These are phyloP conservation scores for Dactylellina drechsleri DNA, from an alignment of 2,329 filamentous ascomycete genomes.

Conservation along the genomic window DNA sequence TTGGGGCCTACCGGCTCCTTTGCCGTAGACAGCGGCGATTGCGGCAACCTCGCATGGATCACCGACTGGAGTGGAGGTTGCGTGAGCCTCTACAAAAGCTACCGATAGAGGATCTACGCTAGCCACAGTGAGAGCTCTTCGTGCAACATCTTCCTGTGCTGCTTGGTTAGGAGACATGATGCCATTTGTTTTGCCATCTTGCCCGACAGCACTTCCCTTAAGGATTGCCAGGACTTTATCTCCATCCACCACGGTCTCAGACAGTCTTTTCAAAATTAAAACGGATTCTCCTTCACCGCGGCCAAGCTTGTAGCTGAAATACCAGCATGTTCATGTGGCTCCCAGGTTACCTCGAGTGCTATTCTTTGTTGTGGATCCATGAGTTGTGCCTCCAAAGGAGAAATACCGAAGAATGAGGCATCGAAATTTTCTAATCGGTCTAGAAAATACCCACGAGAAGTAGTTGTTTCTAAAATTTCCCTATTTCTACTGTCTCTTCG, in stretches of 20 bases:
- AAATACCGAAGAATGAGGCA: slow-evolving; percentile 63
- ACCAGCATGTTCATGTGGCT: slow-evolving; percentile 68
- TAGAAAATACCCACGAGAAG: slow-evolving; percentile 48
- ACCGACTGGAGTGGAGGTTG: slow-evolving; percentile 68
- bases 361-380: slow-evolving; percentile 69
- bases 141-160: slow-evolving; percentile 61
- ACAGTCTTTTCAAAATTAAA: slow-evolving; percentile 55
- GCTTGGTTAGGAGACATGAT: slow-evolving; percentile 61
- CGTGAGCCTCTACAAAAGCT: slow-evolving; percentile 66
- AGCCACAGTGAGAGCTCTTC: slow-evolving; percentile 59
- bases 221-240: slow-evolving; percentile 61
- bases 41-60: slow-evolving; percentile 69
- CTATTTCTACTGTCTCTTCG: slow-evolving; percentile 57
- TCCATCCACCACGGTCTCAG: slow-evolving; percentile 60
- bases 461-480: slow-evolving; percentile 55
- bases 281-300: slow-evolving; percentile 61
- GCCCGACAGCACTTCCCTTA: slow-evolving; percentile 58
- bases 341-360: slow-evolving; percentile 68
- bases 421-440: slow-evolving; percentile 60
- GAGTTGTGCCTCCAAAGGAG: slow-evolving; percentile 61
- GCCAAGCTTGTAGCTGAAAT: slow-evolving; percentile 60
- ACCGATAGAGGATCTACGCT: slow-evolving; percentile 55
- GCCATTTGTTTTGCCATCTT: slow-evolving; percentile 60
- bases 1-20: slow-evolving; percentile 11
- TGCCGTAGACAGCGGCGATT: slow-evolving; percentile 63